phyloP scores from a whole-genome alignment of 768 basidiomycete genomes.

The Boletus patriciae region DNA sequence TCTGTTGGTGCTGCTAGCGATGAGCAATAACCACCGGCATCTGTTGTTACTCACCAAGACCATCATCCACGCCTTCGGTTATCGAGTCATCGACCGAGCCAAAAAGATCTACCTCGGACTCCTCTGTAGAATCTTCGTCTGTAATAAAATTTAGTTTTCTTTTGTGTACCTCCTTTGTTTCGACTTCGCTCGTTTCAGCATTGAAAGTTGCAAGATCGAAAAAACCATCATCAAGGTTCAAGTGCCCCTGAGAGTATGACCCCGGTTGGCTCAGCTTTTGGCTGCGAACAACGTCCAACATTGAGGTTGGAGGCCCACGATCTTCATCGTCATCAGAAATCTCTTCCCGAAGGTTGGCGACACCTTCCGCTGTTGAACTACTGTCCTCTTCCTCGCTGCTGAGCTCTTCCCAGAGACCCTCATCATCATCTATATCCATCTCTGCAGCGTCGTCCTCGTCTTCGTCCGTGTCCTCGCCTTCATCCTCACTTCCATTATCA shows the following conservation, averaged over 20 bases:
- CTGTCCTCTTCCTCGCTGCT: conserved; percentile 23
- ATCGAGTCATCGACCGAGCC: conserved; percentile 50
- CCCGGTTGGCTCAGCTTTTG: conserved; percentile 23
- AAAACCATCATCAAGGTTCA: conserved; percentile 83
- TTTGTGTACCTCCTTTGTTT: conserved; percentile 58
- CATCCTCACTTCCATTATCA: conserved; percentile 27
- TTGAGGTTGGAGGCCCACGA: conserved; percentile 21
- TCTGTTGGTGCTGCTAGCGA: conserved; percentile 40
- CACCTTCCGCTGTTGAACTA: conserved; percentile 28
- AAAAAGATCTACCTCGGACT: conserved; percentile 65
- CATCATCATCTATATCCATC: conserved; percentile 27
- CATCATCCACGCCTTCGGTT: conserved; percentile 43
- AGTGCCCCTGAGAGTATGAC: conserved; percentile 31
- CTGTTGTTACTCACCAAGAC: conserved; percentile 38
- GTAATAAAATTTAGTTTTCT: conserved; percentile 59
- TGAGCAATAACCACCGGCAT: neutral
- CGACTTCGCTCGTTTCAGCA: conserved; percentile 74
- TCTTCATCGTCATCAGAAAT: conserved; percentile 40
- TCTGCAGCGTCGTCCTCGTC: conserved; percentile 37
- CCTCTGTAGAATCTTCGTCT: conserved; percentile 51
- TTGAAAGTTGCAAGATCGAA: conserved; percentile 90
- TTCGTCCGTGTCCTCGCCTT: conserved; percentile 21
- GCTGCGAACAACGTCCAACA: conserved; percentile 26
- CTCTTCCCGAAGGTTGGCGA: conserved; percentile 39
- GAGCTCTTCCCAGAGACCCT: conserved; percentile 29